A percentile compares a stretch with the other conserved stretches of the same genome.
phyloP scores from a whole-genome alignment of 192 early-diverging fungal genomes.

The Helicostylum pulchrum region DNA sequence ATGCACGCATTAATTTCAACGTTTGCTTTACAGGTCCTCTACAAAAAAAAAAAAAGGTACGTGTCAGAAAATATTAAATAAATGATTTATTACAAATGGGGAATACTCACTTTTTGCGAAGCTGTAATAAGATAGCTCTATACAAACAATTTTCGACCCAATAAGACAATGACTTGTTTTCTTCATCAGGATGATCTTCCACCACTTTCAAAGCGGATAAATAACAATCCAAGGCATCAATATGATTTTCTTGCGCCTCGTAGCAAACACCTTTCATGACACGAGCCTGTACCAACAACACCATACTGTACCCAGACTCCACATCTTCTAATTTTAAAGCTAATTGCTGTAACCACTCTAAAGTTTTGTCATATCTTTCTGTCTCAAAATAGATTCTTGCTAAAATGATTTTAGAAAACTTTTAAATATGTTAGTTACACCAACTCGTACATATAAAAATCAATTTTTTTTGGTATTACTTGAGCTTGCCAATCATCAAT shows the following conservation, averaged over 20 bases:
- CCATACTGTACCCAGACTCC: constrained; percentile 51
- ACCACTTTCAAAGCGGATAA: constrained; percentile 37
- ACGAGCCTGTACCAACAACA: constrained; percentile 51
- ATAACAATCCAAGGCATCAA: constrained; percentile 50
- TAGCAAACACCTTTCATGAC: constrained; percentile 55
- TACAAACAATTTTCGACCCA: constrained; percentile 19
- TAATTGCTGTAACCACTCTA: constrained; percentile 32
- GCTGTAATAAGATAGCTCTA: constrained; percentile 12
- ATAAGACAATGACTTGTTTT: constrained; percentile 4
- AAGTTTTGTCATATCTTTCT: constrained; percentile 43
- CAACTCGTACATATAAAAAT: neutral
- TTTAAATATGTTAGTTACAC: neutral
- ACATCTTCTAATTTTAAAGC: constrained; percentile 37
- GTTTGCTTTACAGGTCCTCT: constrained; percentile 14
- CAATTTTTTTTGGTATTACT: constrained; percentile 8
- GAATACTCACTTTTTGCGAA: constrained; percentile 12
- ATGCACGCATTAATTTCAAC: constrained; percentile 12
- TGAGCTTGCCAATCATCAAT: constrained; percentile 22
- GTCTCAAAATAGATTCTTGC: constrained; percentile 59
- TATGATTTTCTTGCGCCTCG: constrained; percentile 41
- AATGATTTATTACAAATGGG: too few species aligned
- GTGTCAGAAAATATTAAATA: too few species aligned
- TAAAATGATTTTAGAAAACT: constrained; percentile 37
- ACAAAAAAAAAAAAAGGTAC: neutral
- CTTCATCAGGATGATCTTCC: constrained; percentile 27